phyloP scores from a whole-genome alignment of 495 filamentous ascomycete species.

The Cenococcum geophilum region DNA sequence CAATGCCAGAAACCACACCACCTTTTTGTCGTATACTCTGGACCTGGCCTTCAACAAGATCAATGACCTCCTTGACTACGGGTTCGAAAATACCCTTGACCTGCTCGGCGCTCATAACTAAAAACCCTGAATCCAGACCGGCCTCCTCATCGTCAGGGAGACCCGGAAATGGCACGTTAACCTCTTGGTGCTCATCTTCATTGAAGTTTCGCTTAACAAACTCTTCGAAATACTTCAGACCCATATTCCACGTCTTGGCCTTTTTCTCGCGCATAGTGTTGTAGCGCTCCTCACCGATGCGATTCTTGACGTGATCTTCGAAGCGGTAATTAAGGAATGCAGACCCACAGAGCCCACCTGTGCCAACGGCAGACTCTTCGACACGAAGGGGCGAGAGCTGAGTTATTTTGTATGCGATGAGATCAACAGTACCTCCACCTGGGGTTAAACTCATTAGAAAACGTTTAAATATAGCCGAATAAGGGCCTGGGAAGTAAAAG shows the following conservation, averaged over 20 bases:
- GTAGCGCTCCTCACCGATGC: slow-evolving; percentile 40
- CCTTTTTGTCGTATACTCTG: slow-evolving; percentile 47
- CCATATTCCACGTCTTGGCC: slow-evolving; percentile 62
- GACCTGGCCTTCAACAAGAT: slow-evolving; percentile 56
- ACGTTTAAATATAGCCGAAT: neutral
- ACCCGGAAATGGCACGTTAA: slow-evolving; percentile 67
- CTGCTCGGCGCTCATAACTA: slow-evolving; percentile 41
- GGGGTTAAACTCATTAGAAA: neutral
- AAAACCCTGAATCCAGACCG: slow-evolving; percentile 40
- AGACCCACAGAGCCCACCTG: slow-evolving; percentile 48
- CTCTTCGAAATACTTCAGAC: slow-evolving; percentile 69
- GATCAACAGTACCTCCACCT: slow-evolving; percentile 42
- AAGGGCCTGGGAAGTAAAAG: neutral
- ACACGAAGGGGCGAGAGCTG: slow-evolving; percentile 24
- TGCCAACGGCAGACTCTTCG: slow-evolving; percentile 41
- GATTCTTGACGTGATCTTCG: slow-evolving; percentile 41
- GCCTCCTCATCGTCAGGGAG: slow-evolving; percentile 55
- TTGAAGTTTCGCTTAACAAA: slow-evolving; percentile 57
- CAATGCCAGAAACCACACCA: slow-evolving; percentile 57
- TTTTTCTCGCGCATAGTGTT: slow-evolving; percentile 41
- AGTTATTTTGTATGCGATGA: slow-evolving; percentile 44
- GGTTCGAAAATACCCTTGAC: slow-evolving; percentile 45
- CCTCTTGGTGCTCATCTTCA: slow-evolving; percentile 62
- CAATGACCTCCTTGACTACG: slow-evolving; percentile 52
- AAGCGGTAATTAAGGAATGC: slow-evolving; percentile 45